These are phyloP conservation scores for Psophocarpus tetragonolobus DNA, from an alignment of 306 rosid species.

Conservation along the genomic window DNA sequence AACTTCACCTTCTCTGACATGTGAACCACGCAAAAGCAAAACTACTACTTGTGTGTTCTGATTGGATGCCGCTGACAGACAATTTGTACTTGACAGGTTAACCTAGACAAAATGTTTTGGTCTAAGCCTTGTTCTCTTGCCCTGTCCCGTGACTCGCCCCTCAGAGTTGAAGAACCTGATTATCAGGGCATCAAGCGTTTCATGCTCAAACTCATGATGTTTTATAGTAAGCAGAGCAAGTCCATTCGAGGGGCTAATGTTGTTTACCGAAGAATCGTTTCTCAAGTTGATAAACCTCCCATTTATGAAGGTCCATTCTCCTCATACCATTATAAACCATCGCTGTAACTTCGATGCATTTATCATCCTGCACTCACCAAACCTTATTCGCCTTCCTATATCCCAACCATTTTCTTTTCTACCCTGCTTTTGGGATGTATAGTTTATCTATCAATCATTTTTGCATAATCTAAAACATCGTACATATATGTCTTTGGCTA, in stretches of 20 bases:
- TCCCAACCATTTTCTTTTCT: constrained; percentile 1
- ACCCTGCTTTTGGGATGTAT: neutral
- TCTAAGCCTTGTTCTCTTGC: constrained; percentile 80
- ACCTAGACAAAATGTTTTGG: constrained; percentile 77
- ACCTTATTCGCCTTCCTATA: neutral
- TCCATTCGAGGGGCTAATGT: constrained; percentile 94
- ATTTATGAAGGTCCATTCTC: constrained; percentile 71
- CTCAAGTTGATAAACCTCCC: constrained; percentile 83
- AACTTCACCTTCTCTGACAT: neutral
- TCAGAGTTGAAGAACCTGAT: constrained; percentile 78
- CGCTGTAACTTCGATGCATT: neutral
- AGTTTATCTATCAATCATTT: neutral
- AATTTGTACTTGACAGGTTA: constrained; percentile 50
- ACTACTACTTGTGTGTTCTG: no score
- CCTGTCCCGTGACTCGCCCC: constrained; percentile 62
- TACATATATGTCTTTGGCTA: neutral
- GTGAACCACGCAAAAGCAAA: neutral
- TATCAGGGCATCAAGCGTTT: constrained; percentile 69
- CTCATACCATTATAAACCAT: neutral
- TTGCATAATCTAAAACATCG: neutral
- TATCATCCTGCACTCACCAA: neutral
- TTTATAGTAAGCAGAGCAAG: constrained; percentile 90
- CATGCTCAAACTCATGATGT: constrained; percentile 65
- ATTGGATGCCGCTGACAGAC: constrained; percentile 31
- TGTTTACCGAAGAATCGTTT: constrained; percentile 65